phyloP scores from a whole-genome alignment of 2,329 filamentous ascomycete genomes.

The Rutstroemia sp. region DNA sequence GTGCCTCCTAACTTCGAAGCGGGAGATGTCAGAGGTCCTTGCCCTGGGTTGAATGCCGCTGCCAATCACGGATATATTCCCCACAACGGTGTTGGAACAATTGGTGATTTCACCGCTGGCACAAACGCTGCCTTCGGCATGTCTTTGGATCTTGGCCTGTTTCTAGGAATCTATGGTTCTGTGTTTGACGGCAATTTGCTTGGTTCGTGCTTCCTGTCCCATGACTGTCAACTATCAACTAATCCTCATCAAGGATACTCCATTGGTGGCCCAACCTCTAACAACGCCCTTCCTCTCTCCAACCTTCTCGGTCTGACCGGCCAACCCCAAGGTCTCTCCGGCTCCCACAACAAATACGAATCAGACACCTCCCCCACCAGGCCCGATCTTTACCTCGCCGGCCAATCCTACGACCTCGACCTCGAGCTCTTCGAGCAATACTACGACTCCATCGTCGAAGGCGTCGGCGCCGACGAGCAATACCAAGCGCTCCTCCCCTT shows the following conservation, averaged over 20 bases:
- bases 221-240: conserved; percentile 28
- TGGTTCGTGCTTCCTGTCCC: not conserved
- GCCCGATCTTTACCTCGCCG: conserved; percentile 39
- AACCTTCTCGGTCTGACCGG: conserved; percentile 32
- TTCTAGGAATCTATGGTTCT: conserved; percentile 37
- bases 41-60: conserved; percentile 36
- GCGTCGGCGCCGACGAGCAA: conserved; percentile 31
- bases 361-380: conserved; percentile 45
- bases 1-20: conserved; percentile 2
- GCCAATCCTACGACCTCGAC: not conserved
- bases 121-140: conserved; percentile 34
- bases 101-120: conserved; percentile 27
- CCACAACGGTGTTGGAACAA: conserved; percentile 31
- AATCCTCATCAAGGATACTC: conserved; percentile 44
- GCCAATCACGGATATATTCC: conserved; percentile 37
- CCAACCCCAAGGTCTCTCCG: conserved; percentile 39
- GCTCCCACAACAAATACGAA: conserved; percentile 49
- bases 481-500: conserved; percentile 38
- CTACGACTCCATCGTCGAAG: conserved; percentile 1
- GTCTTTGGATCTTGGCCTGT: conserved; percentile 34
- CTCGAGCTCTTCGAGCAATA: conserved; percentile 2
- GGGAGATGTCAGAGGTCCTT: conserved; percentile 22
- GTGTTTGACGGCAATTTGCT: conserved; percentile 41
- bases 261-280: conserved; percentile 37
- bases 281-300: conserved; percentile 23